Conservation (phyloP, 768 basidiomycete species). For the Hebeloma cylindrosporum region DNA sequence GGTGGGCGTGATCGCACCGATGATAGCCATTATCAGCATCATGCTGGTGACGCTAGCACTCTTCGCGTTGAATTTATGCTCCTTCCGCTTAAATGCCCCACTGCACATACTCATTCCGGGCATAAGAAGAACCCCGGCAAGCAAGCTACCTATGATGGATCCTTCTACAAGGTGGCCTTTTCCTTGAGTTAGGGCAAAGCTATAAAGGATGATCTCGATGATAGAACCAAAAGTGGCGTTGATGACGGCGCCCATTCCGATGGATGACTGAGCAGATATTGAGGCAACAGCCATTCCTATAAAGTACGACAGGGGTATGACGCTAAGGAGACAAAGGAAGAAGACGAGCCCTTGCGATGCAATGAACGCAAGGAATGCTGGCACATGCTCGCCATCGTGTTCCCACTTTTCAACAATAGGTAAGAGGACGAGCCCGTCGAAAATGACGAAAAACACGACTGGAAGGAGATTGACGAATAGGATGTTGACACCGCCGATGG, state of each 20-base stretch:
- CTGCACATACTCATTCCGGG: slow-evolving; percentile 96
- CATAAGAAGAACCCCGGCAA: slow-evolving; percentile 96
- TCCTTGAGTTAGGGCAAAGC: slow-evolving; percentile 83
- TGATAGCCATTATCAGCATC: slow-evolving; percentile 99
- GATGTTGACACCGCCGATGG: slow-evolving; percentile 97
- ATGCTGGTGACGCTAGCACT: slow-evolving; percentile 98
- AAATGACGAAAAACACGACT: slow-evolving; percentile 93
- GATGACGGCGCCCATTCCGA: slow-evolving; percentile 99
- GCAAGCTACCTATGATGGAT: slow-evolving; percentile 90
- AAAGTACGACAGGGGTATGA: slow-evolving; percentile 98
- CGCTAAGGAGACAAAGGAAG: slow-evolving; percentile 77
- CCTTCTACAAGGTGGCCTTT: slow-evolving; percentile 97
- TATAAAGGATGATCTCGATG: slow-evolving; percentile 94
- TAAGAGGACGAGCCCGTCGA: slow-evolving; percentile 84
- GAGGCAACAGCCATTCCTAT: slow-evolving; percentile 99
- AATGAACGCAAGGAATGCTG: slow-evolving; percentile 65
- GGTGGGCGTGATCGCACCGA: slow-evolving; percentile 92
- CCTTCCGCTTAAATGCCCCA: slow-evolving; percentile 85
- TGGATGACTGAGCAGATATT: slow-evolving; percentile 97
- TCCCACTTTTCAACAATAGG: slow-evolving; percentile 66
- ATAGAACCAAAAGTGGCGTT: slow-evolving; percentile 99
- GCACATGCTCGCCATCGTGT: slow-evolving; percentile 52
- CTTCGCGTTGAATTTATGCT: slow-evolving; percentile 99
- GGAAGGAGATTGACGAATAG: slow-evolving; percentile 94
- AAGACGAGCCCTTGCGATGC: slow-evolving; percentile 82